Evolutionary conservation across 23 red algal species (phyloP).

Genomic region (Gracilariopsis chorda): DNA sequence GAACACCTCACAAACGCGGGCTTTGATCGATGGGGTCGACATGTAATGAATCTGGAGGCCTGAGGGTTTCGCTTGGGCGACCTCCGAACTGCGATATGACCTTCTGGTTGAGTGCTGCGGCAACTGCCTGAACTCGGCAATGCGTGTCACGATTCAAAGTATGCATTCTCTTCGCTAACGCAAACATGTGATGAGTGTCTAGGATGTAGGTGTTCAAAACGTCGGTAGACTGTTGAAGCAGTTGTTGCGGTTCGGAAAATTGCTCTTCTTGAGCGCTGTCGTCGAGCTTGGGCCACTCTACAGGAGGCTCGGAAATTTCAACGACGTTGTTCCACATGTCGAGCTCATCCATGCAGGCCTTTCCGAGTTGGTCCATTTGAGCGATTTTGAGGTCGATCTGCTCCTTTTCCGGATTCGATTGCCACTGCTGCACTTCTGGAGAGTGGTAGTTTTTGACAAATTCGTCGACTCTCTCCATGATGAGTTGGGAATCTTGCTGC

Average conservation of each 20-base stretch:
- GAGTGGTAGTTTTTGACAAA: neutral
- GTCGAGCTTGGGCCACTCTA: neutral
- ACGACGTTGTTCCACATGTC: neutral
- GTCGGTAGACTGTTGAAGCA: no score
- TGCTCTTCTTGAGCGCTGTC: neutral
- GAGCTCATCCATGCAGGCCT: neutral
- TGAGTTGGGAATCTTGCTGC: no score
- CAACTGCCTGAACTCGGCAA: neutral
- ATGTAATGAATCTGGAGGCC: constrained; percentile 3
- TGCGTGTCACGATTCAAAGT: neutral
- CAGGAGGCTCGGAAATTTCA: neutral
- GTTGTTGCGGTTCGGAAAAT: neutral
- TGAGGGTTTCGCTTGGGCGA: neutral
- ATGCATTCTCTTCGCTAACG: neutral
- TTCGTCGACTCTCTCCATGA: neutral
- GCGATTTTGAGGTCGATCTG: neutral
- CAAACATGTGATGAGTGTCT: neutral
- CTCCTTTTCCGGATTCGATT: neutral
- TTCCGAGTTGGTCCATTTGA: neutral
- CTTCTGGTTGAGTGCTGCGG: neutral
- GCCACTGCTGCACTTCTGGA: neutral
- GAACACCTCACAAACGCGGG: no score
- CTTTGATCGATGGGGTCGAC: neutral
- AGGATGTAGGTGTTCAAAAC: no score
- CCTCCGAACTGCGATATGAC: neutral